Evolutionary conservation across 129 eudicot species (phyloP), one percentile per base, ranked within the genome.

Genomic region (Helianthus tuberosus): DNA sequence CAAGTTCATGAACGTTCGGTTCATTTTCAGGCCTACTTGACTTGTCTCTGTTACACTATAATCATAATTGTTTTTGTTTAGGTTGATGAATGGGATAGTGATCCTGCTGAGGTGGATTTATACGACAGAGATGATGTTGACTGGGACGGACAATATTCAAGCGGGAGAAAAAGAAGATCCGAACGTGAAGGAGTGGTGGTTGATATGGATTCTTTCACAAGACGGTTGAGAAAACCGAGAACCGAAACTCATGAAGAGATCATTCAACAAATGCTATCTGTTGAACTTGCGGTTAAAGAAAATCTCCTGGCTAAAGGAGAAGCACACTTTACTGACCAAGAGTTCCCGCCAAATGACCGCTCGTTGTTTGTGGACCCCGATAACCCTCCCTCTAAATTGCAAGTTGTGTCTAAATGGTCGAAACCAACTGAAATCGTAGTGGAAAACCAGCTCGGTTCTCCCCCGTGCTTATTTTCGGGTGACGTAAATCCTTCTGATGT

Each of bases 81-180:
- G 98, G 96, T 87, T 78, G 96, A 94, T 61, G 99, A 89, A 53
- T 94, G 99, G 97, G 99, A 94, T 66, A 94, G 99, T 63, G 99
- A 91, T 77, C 99, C 97, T 47, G 99, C 97, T 50, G 99, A 91
- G 52, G 99, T 94, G 57, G 99, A 94, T 85, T 83, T 94, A 44
- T 94, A 88, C 38, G 99, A 94, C 53, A 81, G 97, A 73, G 99
- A 94, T 63, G 99, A 94, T 69, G 93, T 91, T 9, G 99, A 94
- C 47, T 94, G 96, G 97, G 99, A 94, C 64, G 99, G 99, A 11
- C 99, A 94, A 52, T 94, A 94, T 77, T 94, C 99, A 16, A 94
- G 99, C 64, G 99, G 99, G 46, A 86, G 97, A 79, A 94, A 82
- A 81, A 76, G 96, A 69, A 86, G 96, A 72, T 87, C 94, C 6